A percentile compares a stretch with the other conserved stretches of the same genome.
phyloP scores from a whole-genome alignment of 2,329 filamentous ascomycete genomes.

The Aureobasidium sp. region DNA sequence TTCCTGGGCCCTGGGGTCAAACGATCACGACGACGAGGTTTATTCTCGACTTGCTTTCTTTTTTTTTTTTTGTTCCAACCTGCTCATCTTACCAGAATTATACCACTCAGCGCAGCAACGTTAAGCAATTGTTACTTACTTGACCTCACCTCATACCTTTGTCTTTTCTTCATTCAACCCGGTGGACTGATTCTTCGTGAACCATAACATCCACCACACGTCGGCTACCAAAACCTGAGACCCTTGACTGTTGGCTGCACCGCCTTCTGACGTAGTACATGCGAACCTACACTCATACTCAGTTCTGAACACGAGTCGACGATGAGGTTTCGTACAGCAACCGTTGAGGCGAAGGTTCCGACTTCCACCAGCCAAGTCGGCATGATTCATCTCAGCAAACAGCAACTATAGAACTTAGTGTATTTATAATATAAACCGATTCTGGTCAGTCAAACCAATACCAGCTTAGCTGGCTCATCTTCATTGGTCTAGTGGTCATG shows the following conservation, averaged over 20 bases:
- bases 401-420: no score
- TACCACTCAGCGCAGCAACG: slow-evolving; percentile 1
- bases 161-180: not conserved
- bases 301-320: no score
- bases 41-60: not conserved
- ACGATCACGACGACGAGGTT: not conserved
- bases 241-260: not conserved
- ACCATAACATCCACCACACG: not conserved
- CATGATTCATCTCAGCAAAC: no score
- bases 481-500: slow-evolving; percentile 12
- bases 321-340: no score
- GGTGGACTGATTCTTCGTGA: not conserved
- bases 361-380: no score
- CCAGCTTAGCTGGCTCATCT: slow-evolving; percentile 1
- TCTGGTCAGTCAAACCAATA: not conserved
- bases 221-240: not conserved
- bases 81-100: not conserved
- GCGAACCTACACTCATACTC: not conserved
- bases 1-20: not conserved
- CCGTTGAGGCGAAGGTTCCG: no score
- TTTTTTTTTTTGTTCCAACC: not conserved
- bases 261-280: not conserved
- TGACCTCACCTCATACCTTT: not conserved
- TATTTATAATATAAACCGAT: no score
- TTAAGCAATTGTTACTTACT: not conserved